phyloP scores from a whole-genome alignment of 2,329 filamentous ascomycete species.

The Calonectria pseudoreteaudii region DNA sequence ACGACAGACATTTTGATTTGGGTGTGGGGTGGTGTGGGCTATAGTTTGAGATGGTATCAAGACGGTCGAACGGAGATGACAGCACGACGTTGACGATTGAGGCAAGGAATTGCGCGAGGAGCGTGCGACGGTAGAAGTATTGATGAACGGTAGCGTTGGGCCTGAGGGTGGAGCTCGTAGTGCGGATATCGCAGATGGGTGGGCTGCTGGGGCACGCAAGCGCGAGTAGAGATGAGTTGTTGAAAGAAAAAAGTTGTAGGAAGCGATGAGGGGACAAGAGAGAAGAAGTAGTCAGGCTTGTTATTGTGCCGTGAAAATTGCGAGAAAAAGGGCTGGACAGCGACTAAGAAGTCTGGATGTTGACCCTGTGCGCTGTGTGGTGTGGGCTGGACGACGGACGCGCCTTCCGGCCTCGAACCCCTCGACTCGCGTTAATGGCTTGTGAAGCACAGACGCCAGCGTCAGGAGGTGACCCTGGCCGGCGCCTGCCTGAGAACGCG shows the following conservation, averaged over 20 bases:
- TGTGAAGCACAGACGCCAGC: conserved; percentile 17
- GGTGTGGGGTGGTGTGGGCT: neutral
- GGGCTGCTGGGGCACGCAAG: neutral
- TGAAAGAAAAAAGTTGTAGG: neutral
- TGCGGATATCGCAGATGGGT: conserved; percentile 16
- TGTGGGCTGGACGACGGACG: conserved; percentile 28
- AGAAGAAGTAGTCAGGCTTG: neutral
- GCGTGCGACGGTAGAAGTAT: conserved; percentile 14
- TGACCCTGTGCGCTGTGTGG: conserved; percentile 18
- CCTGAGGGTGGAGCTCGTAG: conserved; percentile 21
- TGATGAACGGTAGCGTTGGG: conserved; percentile 12
- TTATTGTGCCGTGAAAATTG: conserved; percentile 15
- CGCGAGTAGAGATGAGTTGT: neutral
- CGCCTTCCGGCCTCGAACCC: conserved; percentile 26
- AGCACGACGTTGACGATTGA: conserved; percentile 15
- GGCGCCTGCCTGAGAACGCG: conserved; percentile 3
- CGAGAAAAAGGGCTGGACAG: conserved; percentile 10
- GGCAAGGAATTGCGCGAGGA: conserved; percentile 19
- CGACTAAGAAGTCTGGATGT: conserved; percentile 25
- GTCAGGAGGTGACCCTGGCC: conserved; percentile 7
- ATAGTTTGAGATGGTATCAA: neutral
- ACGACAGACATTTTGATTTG: conserved; percentile 85
- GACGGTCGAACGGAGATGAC: neutral
- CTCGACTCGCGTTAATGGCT: conserved; percentile 19
- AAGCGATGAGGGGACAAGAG: neutral